Conservation (phyloP, 2,329 filamentous ascomycete species). For the Periglandula ipomoeae region DNA sequence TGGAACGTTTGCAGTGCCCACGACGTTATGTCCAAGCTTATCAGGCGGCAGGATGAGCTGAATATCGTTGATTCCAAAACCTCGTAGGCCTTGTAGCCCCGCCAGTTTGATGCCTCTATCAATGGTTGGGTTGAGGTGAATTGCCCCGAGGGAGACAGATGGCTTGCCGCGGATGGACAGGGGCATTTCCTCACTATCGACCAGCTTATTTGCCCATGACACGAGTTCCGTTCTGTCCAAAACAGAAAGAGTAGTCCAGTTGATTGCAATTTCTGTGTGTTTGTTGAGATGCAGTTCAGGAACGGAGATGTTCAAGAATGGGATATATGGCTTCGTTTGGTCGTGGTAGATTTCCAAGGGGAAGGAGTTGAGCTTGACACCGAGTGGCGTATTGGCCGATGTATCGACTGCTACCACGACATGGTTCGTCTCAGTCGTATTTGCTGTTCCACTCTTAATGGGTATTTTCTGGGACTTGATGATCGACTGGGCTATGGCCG, state of each 20-base stretch:
- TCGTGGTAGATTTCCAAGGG: slow-evolving; percentile 32
- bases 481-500: slow-evolving; percentile 35
- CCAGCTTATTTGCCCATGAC: slow-evolving; percentile 29
- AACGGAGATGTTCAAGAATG: slow-evolving; percentile 15
- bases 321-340: slow-evolving; percentile 14
- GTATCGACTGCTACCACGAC: slow-evolving; percentile 29
- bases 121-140: slow-evolving; percentile 27
- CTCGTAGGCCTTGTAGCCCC: slow-evolving; percentile 29
- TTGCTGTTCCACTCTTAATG: slow-evolving; percentile 25
- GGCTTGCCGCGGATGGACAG: slow-evolving; percentile 30
- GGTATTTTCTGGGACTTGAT: slow-evolving; percentile 32
- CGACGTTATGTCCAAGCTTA: slow-evolving; percentile 31
- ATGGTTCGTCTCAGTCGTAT: slow-evolving; percentile 21
- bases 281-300: slow-evolving; percentile 20
- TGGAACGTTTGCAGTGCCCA: slow-evolving; percentile 33
- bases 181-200: slow-evolving; percentile 25
- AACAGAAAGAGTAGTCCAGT: slow-evolving; percentile 25
- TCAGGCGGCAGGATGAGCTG: slow-evolving; percentile 28
- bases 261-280: slow-evolving; percentile 26
- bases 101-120: slow-evolving; percentile 32
- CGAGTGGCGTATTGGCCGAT: slow-evolving; percentile 27
- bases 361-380: slow-evolving; percentile 27
- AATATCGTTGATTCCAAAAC: slow-evolving; percentile 29
- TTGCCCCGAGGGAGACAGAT: slow-evolving; percentile 27
- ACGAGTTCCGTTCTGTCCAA: slow-evolving; percentile 30